These are phyloP conservation scores for Penicillium freii DNA, from an alignment of 2,329 filamentous ascomycete species.

Conservation along the genomic window DNA sequence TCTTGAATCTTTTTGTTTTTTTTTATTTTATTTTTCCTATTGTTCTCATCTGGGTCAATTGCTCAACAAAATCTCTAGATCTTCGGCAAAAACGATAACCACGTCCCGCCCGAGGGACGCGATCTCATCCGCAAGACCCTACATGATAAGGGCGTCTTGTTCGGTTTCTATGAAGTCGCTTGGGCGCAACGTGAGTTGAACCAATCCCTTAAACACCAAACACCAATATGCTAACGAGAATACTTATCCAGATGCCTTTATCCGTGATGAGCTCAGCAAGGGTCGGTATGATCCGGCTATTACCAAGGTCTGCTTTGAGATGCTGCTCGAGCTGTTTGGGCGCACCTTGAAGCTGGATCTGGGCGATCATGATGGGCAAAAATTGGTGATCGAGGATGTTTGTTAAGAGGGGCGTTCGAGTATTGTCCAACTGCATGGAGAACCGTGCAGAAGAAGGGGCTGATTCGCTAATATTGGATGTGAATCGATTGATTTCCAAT, in stretches of 20 bases:
- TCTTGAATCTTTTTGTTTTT: neutral
- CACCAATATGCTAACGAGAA: constrained; percentile 6
- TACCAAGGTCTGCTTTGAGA: constrained; percentile 84
- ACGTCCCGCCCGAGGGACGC: constrained; percentile 78
- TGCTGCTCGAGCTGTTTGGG: constrained; percentile 81
- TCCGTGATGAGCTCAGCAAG: constrained; percentile 87
- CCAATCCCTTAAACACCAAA: neutral
- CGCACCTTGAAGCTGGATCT: constrained; percentile 75
- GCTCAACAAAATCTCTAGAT: constrained; percentile 50
- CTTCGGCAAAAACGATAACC: constrained; percentile 86
- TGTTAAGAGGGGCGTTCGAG: constrained; percentile 51
- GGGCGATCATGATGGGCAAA: constrained; percentile 63
- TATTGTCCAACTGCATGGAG: neutral
- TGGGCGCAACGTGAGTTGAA: constrained; percentile 72
- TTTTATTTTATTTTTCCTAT: too few species aligned
- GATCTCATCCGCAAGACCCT: constrained; percentile 81
- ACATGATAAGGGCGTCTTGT: constrained; percentile 69
- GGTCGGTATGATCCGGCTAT: constrained; percentile 90
- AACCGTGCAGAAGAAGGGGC: neutral
- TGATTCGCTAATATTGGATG: neutral
- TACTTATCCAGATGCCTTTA: constrained; percentile 68
- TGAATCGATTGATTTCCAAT: neutral
- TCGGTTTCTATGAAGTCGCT: constrained; percentile 85
- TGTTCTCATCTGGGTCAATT: neutral
- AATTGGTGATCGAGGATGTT: constrained; percentile 67